A percentile compares a stretch with the other conserved stretches of the same genome.
Conservation (phyloP, 2,329 filamentous ascomycete species). For the Trichoderma koningii region DNA sequence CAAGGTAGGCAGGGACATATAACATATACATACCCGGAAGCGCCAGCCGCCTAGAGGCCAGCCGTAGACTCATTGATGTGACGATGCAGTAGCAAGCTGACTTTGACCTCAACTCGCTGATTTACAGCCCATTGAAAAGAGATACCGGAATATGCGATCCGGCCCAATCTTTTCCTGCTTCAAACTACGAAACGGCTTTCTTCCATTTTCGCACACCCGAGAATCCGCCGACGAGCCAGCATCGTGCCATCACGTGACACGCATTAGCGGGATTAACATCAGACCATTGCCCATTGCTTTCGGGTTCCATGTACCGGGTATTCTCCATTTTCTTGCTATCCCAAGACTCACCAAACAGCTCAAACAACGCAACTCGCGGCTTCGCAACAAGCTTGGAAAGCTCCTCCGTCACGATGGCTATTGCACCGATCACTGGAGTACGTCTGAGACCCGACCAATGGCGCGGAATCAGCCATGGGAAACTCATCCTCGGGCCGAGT, state of each 20-base stretch:
- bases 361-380: constrained; percentile 31
- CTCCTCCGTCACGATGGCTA: constrained; percentile 50
- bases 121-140: constrained; percentile 16
- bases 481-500: constrained; percentile 38
- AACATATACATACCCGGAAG: constrained; percentile 53
- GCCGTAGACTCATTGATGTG: constrained; percentile 62
- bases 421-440: constrained; percentile 63
- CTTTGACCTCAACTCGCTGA: neutral
- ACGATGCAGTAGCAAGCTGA: constrained; percentile 28
- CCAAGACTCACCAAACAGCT: constrained; percentile 30
- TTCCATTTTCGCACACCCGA: constrained; percentile 26
- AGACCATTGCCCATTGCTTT: constrained; percentile 35
- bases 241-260: constrained; percentile 30
- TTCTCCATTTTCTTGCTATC: constrained; percentile 17
- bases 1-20: constrained; percentile 23
- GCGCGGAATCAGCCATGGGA: constrained; percentile 27
- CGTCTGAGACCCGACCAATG: constrained; percentile 43
- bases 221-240: constrained; percentile 27
- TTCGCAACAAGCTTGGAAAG: constrained; percentile 32
- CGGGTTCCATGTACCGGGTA: constrained; percentile 4
- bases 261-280: constrained; percentile 43
- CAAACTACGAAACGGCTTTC: neutral
- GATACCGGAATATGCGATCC: neutral
- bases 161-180: constrained; percentile 7
- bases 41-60: constrained; percentile 63